phyloP scores from a whole-genome alignment of 192 early-diverging fungal genomes.

The Powellomyces hirtus region DNA sequence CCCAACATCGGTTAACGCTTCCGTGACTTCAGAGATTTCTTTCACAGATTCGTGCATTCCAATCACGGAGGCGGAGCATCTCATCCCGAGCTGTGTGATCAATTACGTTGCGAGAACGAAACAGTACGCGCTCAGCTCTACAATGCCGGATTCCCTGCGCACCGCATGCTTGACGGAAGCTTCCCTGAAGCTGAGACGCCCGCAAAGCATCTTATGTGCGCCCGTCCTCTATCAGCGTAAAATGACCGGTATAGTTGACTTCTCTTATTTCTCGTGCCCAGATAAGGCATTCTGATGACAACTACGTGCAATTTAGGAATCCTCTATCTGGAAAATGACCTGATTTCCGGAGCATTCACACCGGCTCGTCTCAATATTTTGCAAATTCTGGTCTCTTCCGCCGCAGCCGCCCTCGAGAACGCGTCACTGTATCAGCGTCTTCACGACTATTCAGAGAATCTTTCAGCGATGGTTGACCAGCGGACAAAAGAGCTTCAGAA shows the following conservation, averaged over 20 bases:
- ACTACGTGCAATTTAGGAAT: not conserved
- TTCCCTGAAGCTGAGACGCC: not conserved
- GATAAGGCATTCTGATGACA: not conserved
- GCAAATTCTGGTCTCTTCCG: slow-evolving; percentile 5
- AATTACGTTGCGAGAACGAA: slow-evolving; percentile 10
- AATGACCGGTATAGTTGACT: slow-evolving; percentile 11
- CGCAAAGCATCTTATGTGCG: not conserved
- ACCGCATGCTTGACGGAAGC: not conserved
- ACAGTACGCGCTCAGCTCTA: not conserved
- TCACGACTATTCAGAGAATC: not conserved
- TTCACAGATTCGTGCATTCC: not conserved
- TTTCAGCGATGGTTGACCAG: slow-evolving; percentile 5
- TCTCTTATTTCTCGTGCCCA: too few relatives aligned
- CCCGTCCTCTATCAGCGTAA: slow-evolving; percentile 14
- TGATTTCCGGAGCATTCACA: slow-evolving; percentile 3
- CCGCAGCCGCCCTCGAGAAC: slow-evolving; percentile 19
- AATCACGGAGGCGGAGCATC: not conserved
- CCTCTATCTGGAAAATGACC: slow-evolving; percentile 18
- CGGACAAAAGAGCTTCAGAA: slow-evolving; percentile 9
- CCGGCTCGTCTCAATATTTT: slow-evolving; percentile 5
- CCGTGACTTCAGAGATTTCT: not conserved
- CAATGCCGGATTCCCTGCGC: not conserved
- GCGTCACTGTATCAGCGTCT: slow-evolving; percentile 11
- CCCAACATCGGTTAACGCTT: not conserved
- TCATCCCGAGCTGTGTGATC: not conserved